These are phyloP conservation scores for Colletotrichum simmondsii DNA, from an alignment of 2,329 filamentous ascomycete species.

Conservation along the genomic window DNA sequence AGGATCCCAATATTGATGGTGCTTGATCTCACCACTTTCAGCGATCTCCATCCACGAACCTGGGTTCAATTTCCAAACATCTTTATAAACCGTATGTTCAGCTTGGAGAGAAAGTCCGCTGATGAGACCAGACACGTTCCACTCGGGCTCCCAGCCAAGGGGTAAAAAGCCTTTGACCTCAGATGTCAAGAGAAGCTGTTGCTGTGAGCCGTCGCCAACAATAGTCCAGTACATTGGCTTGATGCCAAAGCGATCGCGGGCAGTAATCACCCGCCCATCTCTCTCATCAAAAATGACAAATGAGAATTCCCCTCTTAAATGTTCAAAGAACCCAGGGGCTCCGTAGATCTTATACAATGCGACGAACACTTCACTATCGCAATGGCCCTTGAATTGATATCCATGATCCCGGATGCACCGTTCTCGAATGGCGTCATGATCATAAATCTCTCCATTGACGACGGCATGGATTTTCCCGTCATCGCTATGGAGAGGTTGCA, in stretches of 20 bases:
- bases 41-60: conserved; percentile 55
- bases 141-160: conserved; percentile 62
- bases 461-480: conserved; percentile 58
- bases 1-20: conserved; percentile 63
- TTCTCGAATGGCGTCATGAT: conserved; percentile 56
- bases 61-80: conserved; percentile 55
- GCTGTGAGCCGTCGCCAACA: conserved; percentile 8
- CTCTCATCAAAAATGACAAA: conserved; percentile 59
- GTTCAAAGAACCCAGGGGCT: conserved; percentile 43
- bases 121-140: conserved; percentile 60
- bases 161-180: conserved; percentile 66
- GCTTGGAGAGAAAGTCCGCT: conserved; percentile 56
- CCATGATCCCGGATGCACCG: conserved; percentile 44
- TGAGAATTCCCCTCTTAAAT: conserved; percentile 66
- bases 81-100: conserved; percentile 60
- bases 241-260: conserved; percentile 65
- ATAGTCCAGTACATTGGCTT: conserved; percentile 66
- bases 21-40: conserved; percentile 46
- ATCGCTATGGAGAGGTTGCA: conserved; percentile 56
- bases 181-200: conserved; percentile 57
- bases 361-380: conserved; percentile 63
- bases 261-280: conserved; percentile 54
- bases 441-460: conserved; percentile 69
- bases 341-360: conserved; percentile 63
- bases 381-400: conserved; percentile 57